A percentile compares a stretch with the other conserved stretches of the same genome.
Conservation (phyloP, 1,284 basidiomycete species). For the Cryptococcus hybrid region DNA sequence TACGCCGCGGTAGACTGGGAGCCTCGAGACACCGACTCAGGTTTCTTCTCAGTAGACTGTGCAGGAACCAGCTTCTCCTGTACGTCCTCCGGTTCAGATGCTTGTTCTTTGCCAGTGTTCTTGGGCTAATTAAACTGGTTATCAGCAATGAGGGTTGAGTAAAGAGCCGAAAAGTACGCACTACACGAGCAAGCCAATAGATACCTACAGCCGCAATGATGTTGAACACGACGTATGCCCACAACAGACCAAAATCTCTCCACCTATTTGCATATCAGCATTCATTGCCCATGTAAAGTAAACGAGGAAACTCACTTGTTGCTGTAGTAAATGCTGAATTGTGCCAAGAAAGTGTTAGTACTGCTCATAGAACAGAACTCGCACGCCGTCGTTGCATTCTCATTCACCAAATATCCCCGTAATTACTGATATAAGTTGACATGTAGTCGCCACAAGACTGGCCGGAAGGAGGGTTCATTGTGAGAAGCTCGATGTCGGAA, state of each 20-base stretch:
- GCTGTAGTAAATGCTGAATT: slow-evolving; percentile 59
- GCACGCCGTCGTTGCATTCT: slow-evolving; percentile 38
- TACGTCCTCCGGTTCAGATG: slow-evolving; percentile 1
- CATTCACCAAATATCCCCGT: slow-evolving; percentile 33
- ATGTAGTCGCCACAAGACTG: slow-evolving; percentile 51
- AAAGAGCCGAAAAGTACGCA: slow-evolving; percentile 7
- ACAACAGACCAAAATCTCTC: slow-evolving; percentile 64
- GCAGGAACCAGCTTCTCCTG: too few relatives aligned
- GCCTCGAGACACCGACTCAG: too few relatives aligned
- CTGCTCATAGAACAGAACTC: slow-evolving; percentile 50
- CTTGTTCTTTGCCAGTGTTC: slow-evolving; percentile 11
- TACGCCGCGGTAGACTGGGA: too few relatives aligned
- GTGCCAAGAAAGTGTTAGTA: slow-evolving; percentile 60
- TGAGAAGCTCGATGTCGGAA: slow-evolving; percentile 42
- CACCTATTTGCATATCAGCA: slow-evolving; percentile 47
- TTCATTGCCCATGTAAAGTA: slow-evolving; percentile 2
- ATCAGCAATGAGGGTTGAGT: neutral
- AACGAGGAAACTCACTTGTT: slow-evolving; percentile 43
- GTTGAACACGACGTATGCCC: slow-evolving; percentile 65
- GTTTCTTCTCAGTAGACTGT: too few relatives aligned
- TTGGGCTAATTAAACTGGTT: neutral
- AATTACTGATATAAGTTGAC: slow-evolving; percentile 21
- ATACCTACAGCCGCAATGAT: slow-evolving; percentile 31
- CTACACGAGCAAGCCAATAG: slow-evolving; percentile 45
- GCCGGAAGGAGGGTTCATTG: slow-evolving; percentile 44